Conservation (phyloP, 148 eudicot genomes). For the Vaccinium macrocarpon region DNA sequence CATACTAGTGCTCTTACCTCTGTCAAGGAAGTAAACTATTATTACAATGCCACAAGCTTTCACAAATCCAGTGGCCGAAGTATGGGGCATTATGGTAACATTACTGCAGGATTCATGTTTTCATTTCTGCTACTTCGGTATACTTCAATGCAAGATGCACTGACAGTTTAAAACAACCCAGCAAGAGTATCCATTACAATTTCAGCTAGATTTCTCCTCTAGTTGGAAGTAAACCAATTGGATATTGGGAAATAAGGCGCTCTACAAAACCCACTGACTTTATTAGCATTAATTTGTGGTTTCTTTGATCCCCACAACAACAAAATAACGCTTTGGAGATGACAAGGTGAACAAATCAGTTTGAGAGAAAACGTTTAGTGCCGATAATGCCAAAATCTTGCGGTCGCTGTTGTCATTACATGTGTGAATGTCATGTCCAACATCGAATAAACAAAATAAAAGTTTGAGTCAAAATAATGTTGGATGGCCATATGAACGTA, state of each 20-base stretch:
- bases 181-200: background rate
- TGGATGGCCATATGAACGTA: too few relatives aligned
- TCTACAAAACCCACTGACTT: background rate
- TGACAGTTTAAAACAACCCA: background rate
- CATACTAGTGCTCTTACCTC: background rate
- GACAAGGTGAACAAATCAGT: background rate
- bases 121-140: background rate
- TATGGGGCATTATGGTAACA: background rate
- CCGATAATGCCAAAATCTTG: background rate
- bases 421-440: background rate
- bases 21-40: background rate
- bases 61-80: background rate
- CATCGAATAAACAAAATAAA: background rate
- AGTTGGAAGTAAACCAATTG: background rate
- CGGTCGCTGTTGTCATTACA: background rate
- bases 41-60: background rate
- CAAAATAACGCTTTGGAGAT: background rate
- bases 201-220: background rate
- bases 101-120: background rate
- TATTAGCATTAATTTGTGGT: background rate
- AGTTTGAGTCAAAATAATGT: too few relatives aligned
- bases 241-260: background rate
- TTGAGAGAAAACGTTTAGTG: background rate
- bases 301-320: background rate
- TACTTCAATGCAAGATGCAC: background rate